These are phyloP conservation scores for Endotrypanum monterogeii DNA, from an alignment of 208 protist species.

Conservation along the genomic window DNA sequence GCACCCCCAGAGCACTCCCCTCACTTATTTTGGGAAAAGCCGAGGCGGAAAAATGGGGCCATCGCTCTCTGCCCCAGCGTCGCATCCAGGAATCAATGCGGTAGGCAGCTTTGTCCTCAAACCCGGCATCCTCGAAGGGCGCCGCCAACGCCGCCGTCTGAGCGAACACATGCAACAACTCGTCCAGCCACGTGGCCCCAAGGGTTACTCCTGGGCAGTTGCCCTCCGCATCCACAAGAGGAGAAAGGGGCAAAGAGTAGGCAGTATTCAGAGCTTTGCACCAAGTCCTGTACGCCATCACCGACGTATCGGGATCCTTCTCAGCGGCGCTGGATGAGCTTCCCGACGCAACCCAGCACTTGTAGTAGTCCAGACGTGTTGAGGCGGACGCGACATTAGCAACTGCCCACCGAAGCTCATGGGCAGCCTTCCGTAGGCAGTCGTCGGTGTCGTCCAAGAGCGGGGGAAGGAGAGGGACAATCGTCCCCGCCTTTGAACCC, in stretches of 20 bases:
- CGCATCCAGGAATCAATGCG: conserved; percentile 28
- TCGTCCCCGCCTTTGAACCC: background rate
- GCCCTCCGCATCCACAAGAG: conserved; percentile 66
- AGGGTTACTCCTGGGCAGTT: conserved; percentile 35
- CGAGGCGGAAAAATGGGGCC: conserved; percentile 14
- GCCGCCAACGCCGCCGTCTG: conserved; percentile 11
- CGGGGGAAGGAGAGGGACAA: conserved; percentile 18
- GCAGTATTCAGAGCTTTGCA: conserved; percentile 42
- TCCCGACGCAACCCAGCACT: conserved; percentile 1
- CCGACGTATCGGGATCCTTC: conserved; percentile 5
- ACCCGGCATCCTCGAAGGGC: background rate
- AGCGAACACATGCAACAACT: conserved; percentile 37
- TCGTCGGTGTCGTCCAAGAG: background rate
- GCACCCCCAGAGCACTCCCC: conserved; percentile 20
- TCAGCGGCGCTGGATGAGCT: background rate
- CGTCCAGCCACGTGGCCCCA: conserved; percentile 54
- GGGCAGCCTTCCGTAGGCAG: conserved; percentile 4
- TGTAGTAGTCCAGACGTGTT: conserved; percentile 20
- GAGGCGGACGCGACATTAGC: conserved; percentile 7
- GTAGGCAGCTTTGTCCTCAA: background rate
- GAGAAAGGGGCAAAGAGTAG: conserved; percentile 64
- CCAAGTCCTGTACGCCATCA: conserved; percentile 43
- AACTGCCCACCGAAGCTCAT: conserved; percentile 11
- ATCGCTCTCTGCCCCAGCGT: conserved; percentile 21
- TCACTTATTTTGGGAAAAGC: conserved; percentile 21